A percentile compares a stretch with the other conserved stretches of the same genome.
These are phyloP conservation scores for Vaccinium vitisidaea DNA, from an alignment of 148 eudicot genomes.

Conservation along the genomic window DNA sequence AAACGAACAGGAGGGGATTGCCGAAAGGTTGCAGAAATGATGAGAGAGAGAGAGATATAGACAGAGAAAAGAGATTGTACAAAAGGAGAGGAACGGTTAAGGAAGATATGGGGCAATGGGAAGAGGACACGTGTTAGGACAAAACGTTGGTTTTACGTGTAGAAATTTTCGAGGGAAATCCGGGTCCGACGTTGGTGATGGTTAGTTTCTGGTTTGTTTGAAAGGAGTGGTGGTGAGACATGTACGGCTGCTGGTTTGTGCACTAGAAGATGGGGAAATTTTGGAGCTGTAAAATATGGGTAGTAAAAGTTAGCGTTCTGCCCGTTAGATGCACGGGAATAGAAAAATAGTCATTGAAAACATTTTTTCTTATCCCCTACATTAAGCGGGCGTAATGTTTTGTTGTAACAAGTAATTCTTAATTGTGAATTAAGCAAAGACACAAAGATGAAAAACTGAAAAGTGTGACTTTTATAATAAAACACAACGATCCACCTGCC, in stretches of 20 bases:
- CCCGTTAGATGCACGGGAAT: too few relatives aligned
- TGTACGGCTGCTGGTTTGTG: not conserved
- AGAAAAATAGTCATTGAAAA: too few relatives aligned
- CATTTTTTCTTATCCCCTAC: too few relatives aligned
- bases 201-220: not conserved
- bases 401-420: too few relatives aligned
- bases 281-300: not conserved
- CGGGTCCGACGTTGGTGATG: not conserved
- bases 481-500: too few relatives aligned
- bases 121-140: constrained; percentile 20
- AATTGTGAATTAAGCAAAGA: too few relatives aligned
- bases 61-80: not conserved
- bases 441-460: too few relatives aligned
- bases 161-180: constrained; percentile 16
- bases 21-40: constrained; percentile 9
- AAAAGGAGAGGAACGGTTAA: not conserved
- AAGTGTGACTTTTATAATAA: too few relatives aligned
- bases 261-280: not conserved
- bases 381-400: too few relatives aligned
- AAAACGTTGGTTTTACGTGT: not conserved
- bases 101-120: constrained; percentile 10
- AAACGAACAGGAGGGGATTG: not conserved
- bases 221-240: not conserved
- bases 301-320: too few relatives aligned
- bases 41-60: not conserved